phyloP scores from a whole-genome alignment of 371 early-diverging fungal species.

The Mortierella sp. region DNA sequence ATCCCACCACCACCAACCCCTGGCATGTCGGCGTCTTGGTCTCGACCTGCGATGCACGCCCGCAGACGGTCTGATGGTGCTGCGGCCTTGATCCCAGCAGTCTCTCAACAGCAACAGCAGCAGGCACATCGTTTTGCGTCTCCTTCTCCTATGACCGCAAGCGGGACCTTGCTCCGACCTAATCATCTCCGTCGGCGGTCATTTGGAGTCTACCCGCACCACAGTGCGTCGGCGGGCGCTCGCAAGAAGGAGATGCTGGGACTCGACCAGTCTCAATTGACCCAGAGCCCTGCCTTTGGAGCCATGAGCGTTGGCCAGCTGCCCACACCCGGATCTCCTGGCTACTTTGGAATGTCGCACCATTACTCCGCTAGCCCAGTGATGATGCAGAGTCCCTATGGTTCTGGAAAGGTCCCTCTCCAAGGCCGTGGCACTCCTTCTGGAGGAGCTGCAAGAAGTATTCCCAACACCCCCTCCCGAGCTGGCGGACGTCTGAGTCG shows the following conservation, averaged over 20 bases:
- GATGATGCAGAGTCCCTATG: slow-evolving; percentile 31
- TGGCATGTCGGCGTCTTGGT: not conserved
- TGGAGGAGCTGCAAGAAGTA: slow-evolving; percentile 21
- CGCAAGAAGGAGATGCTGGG: slow-evolving; percentile 26
- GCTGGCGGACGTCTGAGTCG: slow-evolving; percentile 42
- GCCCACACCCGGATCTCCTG: slow-evolving; percentile 25
- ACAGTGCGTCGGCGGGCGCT: not conserved
- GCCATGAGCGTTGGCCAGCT: slow-evolving; percentile 4
- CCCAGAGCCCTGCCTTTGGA: not conserved
- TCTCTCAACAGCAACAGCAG: slow-evolving; percentile 23
- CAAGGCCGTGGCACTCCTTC: not conserved
- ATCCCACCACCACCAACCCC: slow-evolving; percentile 18
- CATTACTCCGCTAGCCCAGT: not conserved
- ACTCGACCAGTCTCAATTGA: slow-evolving; percentile 16
- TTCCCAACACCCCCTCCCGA: slow-evolving; percentile 46
- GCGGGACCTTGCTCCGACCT: slow-evolving; percentile 28
- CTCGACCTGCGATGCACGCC: slow-evolving; percentile 22
- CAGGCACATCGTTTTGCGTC: slow-evolving; percentile 27
- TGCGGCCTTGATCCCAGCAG: not conserved
- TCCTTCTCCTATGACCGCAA: slow-evolving; percentile 27
- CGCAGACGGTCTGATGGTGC: slow-evolving; percentile 44
- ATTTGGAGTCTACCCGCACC: slow-evolving; percentile 17
- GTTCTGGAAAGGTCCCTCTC: slow-evolving; percentile 18
- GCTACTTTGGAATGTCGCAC: slow-evolving; percentile 36
- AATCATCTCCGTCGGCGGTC: slow-evolving; percentile 36